A percentile compares a stretch with the other conserved stretches of the same genome.
Evolutionary conservation across 1,284 basidiomycete species (phyloP).

Genomic region (Moesziomyces parantarcticus): DNA sequence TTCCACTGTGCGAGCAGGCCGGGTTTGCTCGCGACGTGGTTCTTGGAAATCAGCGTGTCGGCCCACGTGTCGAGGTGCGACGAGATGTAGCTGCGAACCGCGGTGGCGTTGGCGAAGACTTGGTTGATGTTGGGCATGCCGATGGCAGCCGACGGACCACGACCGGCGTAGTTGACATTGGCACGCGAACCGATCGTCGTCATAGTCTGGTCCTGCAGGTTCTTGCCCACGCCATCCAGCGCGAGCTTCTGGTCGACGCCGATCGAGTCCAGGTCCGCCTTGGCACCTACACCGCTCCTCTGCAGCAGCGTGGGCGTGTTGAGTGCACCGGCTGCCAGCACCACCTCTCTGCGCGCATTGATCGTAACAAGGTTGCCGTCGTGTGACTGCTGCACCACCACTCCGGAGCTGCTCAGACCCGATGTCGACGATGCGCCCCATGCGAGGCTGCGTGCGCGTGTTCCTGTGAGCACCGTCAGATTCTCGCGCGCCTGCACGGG

Average conservation of each 20-base stretch:
- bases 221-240: constrained; percentile 67
- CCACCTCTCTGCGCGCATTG: constrained; percentile 68
- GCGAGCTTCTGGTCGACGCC: constrained; percentile 64
- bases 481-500: constrained; percentile 71
- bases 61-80: constrained; percentile 52
- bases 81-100: constrained; percentile 46
- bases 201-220: constrained; percentile 69
- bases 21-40: constrained; percentile 42
- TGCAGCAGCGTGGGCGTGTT: constrained; percentile 70
- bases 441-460: constrained; percentile 65
- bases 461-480: constrained; percentile 73
- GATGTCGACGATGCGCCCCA: constrained; percentile 28
- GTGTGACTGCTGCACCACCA: constrained; percentile 14
- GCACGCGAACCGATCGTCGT: constrained; percentile 55
- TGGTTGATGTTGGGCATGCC: constrained; percentile 48
- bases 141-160: constrained; percentile 57
- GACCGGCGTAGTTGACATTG: constrained; percentile 42
- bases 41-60: constrained; percentile 30
- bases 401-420: constrained; percentile 32
- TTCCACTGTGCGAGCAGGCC: constrained; percentile 54
- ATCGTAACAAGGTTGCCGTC: constrained; percentile 46
- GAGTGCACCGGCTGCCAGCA: constrained; percentile 70
- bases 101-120: constrained; percentile 45
- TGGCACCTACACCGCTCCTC: constrained; percentile 69
- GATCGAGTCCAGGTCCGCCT: constrained; percentile 59